Base-by-base conservation (phyloP, 371 early-diverging fungal species). In the Syncephalastrum contaminatum region DNA sequence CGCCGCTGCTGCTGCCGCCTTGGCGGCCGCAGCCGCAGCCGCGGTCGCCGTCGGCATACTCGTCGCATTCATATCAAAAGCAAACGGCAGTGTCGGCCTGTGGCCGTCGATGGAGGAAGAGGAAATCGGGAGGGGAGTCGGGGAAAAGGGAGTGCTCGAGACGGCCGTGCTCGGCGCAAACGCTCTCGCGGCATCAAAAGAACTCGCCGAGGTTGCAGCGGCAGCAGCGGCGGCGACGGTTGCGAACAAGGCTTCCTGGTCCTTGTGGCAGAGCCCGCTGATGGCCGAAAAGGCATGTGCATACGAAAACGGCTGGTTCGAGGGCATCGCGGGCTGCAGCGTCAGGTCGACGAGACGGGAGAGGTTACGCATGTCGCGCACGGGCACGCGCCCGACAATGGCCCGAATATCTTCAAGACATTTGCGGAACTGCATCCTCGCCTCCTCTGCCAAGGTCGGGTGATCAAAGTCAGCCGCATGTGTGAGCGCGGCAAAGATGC, bases 401-500 rank as follows among this genome's bases (percentile, higher is more conserved):
- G 59, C 41, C 13, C 76, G 60, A 0, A 75, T 59, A 54, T 65
- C 68, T 39, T 72, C 69, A 10, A 75, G 48, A 43, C 64, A 64
- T 45, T 62, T 67, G 42, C 73, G 63, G 27, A 73, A 77, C 20
- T 77, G 77, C 14, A 62, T 36, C 46, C 68, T 66, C n/a, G 73
- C 68, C 13, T 66, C 65, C 21, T 66, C 51, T 1, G 69, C 63
- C n/a, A 64, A 19, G 2, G 52, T 59, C 10, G 72, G 68, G 51
- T 68, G 67, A 13, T 70, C 63, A 36, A 76, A 64, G 57, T 77
- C 77, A 12, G 58, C 53, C 4, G 72, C 74, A 56, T 77, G 77
- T 0, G 72, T 70, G 4, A 77, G 51, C 3, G 77, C 72, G 15
- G 77, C 77, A 64, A 77, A 72, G 15, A 74, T 56, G 46, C 63